Evolutionary conservation across 2,329 filamentous ascomycete genomes (phyloP).

Genomic region (Colletotrichum acutatum): DNA sequence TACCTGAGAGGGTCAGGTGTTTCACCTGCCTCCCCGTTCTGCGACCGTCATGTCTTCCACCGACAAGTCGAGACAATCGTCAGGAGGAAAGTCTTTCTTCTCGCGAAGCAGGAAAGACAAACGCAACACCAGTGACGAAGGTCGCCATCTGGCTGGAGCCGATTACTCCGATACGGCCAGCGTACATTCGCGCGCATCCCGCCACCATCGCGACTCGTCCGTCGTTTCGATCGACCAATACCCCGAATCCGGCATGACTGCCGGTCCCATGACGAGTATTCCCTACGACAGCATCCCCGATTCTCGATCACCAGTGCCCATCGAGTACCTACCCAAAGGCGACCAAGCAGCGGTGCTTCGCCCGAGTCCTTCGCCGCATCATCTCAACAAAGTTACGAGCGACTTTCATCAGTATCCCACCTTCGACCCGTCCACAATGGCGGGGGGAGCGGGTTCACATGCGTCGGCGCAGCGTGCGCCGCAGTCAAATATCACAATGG

Average conservation of each 20-base stretch:
- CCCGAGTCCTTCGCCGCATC: constrained; percentile 79
- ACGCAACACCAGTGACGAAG: constrained; percentile 70
- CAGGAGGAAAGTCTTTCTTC: constrained; percentile 83
- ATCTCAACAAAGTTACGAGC: constrained; percentile 79
- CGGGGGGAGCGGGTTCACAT: constrained; percentile 63
- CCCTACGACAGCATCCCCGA: constrained; percentile 82
- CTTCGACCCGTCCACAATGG: constrained; percentile 66
- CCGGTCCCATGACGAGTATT: constrained; percentile 87
- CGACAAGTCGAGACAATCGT: constrained; percentile 86
- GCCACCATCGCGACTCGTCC: constrained; percentile 82
- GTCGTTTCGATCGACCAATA: constrained; percentile 77
- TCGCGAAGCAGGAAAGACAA: constrained; percentile 84
- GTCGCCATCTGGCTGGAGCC: constrained; percentile 62
- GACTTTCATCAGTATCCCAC: constrained; percentile 93
- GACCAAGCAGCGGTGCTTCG: constrained; percentile 72
- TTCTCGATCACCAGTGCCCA: constrained; percentile 74
- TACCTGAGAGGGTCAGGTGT: constrained; percentile 34
- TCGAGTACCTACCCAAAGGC: constrained; percentile 77
- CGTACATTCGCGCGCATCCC: constrained; percentile 75
- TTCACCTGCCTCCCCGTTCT: constrained; percentile 35
- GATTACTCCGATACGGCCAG: constrained; percentile 70
- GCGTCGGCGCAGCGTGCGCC: constrained; percentile 68
- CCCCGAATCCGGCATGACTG: constrained; percentile 74
- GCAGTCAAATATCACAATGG: constrained; percentile 75
- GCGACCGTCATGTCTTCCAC: constrained; percentile 66